Conservation (phyloP, 305 asterid species). For the Euphrasia arctica region DNA sequence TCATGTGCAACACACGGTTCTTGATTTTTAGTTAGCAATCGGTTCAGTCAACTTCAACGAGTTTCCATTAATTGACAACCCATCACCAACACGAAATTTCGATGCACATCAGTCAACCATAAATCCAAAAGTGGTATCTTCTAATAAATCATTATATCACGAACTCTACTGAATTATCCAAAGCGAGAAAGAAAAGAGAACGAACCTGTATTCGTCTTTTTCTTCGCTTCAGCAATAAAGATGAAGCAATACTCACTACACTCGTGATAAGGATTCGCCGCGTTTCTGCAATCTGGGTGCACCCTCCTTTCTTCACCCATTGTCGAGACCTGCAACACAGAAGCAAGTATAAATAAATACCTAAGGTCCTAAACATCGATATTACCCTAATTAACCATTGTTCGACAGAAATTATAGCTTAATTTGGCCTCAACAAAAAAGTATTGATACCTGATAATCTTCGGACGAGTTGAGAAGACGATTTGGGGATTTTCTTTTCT, state of each 20-base stretch:
- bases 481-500: too few species aligned
- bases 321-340: too few species aligned
- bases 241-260: conserved; percentile 64
- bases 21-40: not conserved
- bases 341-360: too few species aligned
- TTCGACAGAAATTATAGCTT: too few species aligned
- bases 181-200: not conserved
- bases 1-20: not conserved
- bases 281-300: conserved; percentile 66
- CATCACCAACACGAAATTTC: not conserved
- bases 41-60: not conserved
- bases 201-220: conserved; percentile 24
- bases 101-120: conserved; percentile 12
- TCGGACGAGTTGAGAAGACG: too few species aligned
- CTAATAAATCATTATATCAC: too few species aligned
- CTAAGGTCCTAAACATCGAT: too few species aligned
- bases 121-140: too few species aligned
- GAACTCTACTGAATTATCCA: not conserved
- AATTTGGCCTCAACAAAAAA: too few species aligned
- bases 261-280: conserved; percentile 60
- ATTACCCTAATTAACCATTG: too few species aligned
- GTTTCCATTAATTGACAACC: not conserved
- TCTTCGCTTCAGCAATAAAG: conserved; percentile 57
- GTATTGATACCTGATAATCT: too few species aligned
- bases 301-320: conserved; percentile 49